phyloP scores from a whole-genome alignment of 176 grass and related monocot genomes.

The Zea luxurians region DNA sequence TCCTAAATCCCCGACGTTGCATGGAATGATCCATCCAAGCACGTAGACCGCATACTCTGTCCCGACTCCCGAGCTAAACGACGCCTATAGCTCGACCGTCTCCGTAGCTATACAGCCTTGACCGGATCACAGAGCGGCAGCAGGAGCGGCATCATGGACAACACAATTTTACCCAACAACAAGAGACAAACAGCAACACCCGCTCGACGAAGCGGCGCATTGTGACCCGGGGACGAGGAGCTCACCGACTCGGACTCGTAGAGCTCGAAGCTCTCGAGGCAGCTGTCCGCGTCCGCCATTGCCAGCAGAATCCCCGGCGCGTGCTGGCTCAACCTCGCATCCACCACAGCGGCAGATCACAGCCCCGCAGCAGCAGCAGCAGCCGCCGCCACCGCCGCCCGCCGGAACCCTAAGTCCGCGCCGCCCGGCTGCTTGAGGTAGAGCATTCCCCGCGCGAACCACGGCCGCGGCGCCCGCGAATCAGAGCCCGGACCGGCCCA shows the following conservation, averaged over 20 bases:
- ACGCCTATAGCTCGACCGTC: not conserved
- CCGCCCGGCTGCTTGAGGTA: constrained; percentile 58
- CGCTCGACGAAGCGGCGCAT: constrained; percentile 34
- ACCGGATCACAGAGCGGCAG: constrained; percentile 14
- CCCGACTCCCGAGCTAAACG: not conserved
- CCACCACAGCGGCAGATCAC: constrained; percentile 41
- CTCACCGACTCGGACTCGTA: constrained; percentile 59
- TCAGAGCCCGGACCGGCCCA: not conserved
- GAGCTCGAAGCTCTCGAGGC: constrained; percentile 54
- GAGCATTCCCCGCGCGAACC: constrained; percentile 60
- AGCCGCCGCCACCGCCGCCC: constrained; percentile 46
- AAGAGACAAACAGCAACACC: not conserved
- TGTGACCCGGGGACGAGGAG: constrained; percentile 37
- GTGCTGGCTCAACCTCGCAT: constrained; percentile 37
- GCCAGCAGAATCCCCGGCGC: constrained; percentile 36
- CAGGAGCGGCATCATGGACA: not conserved
- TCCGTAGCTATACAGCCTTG: not conserved
- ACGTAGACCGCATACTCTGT: not conserved
- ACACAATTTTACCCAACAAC: not conserved
- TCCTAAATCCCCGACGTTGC: not conserved
- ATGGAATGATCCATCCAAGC: constrained; percentile 29
- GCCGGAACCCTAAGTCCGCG: constrained; percentile 54
- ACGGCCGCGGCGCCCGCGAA: constrained; percentile 34
- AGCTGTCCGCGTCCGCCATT: constrained; percentile 39
- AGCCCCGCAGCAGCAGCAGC: constrained; percentile 16